These are phyloP conservation scores for Fusarium newnesense DNA, from an alignment of 2,329 filamentous ascomycete species.

Conservation along the genomic window DNA sequence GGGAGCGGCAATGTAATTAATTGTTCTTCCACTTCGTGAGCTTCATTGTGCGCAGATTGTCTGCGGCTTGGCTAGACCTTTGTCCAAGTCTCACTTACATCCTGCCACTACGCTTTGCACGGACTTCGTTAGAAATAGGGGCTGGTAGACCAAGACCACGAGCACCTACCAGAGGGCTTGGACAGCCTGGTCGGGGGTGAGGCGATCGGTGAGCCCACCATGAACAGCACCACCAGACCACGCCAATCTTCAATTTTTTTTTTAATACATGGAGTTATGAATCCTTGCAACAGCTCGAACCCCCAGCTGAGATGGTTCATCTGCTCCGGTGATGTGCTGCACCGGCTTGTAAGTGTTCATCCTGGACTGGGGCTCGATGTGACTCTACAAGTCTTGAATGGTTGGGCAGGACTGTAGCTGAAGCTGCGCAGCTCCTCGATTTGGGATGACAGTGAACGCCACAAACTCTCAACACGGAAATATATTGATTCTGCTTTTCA, in stretches of 20 bases:
- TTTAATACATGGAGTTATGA: constrained; percentile 9
- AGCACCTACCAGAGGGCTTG: constrained; percentile 21
- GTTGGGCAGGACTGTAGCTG: constrained; percentile 27
- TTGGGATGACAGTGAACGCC: constrained; percentile 14
- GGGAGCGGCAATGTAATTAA: constrained; percentile 12
- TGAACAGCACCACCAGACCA: constrained; percentile 34
- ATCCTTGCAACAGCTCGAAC: constrained; percentile 32
- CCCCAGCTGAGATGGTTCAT: constrained; percentile 34
- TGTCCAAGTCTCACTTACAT: constrained; percentile 25
- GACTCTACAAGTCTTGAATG: constrained; percentile 15
- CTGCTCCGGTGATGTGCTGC: constrained; percentile 29
- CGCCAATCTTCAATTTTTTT: constrained; percentile 30
- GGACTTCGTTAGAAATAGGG: constrained; percentile 38
- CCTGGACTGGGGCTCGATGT: constrained; percentile 18
- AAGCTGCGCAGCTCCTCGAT: constrained; percentile 18
- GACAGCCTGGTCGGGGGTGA: constrained; percentile 35
- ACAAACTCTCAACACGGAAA: constrained; percentile 19
- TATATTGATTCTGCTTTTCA: constrained; percentile 10
- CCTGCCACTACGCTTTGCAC: constrained; percentile 32
- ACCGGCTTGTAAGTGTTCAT: constrained; percentile 1
- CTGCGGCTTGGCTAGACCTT: constrained; percentile 27
- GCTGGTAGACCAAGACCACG: constrained; percentile 21
- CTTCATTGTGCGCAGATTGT: constrained; percentile 25
- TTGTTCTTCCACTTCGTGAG: constrained; percentile 25
- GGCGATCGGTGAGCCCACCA: constrained; percentile 43